A percentile compares a stretch with the other conserved stretches of the same genome.
Conservation (phyloP, 2,329 filamentous ascomycete genomes). For the Beauveria sp. region DNA sequence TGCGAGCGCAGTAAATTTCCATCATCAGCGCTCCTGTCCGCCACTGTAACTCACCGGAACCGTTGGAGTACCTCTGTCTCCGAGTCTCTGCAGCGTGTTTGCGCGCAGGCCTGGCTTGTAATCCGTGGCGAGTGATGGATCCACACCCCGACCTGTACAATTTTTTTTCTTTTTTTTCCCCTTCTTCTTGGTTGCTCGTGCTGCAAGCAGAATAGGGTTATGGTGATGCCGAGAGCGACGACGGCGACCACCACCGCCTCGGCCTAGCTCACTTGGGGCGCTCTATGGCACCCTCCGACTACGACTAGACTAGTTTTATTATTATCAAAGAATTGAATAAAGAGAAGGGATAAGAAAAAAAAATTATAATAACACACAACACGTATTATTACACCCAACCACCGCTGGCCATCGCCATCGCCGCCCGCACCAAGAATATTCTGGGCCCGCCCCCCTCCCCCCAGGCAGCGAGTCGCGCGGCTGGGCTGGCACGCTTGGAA, state of each 20-base stretch:
- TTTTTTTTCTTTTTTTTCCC: not conserved
- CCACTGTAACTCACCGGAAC: too few species aligned
- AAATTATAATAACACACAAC: not conserved
- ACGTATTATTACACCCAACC: not conserved
- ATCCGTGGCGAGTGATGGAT: conserved; percentile 2
- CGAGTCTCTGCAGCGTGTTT: not conserved
- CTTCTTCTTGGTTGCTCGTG: not conserved
- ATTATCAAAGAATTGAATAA: not conserved
- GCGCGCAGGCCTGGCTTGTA: conserved; percentile 1
- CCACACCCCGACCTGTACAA: not conserved
- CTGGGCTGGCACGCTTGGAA: not conserved
- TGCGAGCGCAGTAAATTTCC: too few species aligned
- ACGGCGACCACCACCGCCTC: not conserved
- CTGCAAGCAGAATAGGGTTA: conserved; percentile 13
- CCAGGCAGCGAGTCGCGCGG: conserved; percentile 3
- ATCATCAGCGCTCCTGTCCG: too few species aligned
- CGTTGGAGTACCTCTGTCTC: not conserved
- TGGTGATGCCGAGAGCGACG: conserved; percentile 9
- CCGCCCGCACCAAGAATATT: not conserved
- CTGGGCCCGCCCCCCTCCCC: not conserved
- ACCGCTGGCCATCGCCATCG: not conserved
- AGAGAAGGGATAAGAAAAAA: not conserved
- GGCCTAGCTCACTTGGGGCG: not conserved
- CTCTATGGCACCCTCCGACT: not conserved
- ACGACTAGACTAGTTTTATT: not conserved